Base-by-base conservation (phyloP, 1,139 yeast species). In the Sugiyamaella sp. region DNA sequence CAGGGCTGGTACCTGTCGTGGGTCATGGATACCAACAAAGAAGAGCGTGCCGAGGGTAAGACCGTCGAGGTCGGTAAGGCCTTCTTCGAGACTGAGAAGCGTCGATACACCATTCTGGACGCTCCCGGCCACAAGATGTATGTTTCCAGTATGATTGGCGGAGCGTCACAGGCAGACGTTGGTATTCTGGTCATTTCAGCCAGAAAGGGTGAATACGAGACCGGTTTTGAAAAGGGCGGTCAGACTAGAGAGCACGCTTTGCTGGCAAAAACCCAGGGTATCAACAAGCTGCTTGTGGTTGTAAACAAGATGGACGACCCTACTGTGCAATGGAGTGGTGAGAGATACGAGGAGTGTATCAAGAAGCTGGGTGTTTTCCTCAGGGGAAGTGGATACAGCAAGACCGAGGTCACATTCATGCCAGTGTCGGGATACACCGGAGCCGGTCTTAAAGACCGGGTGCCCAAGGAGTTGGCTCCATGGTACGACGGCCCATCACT, bases 71-170 rank as follows among this genome's bases (percentile, higher is more conserved):
- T 93, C 61, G 99, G 99, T 69, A 90, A 91, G 70, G 96, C 98
- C 16, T 89, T 86, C 70, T 93, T 93, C 66, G 99, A 93, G 77
- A 93, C 99, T 57, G 98, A 91, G 46, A 90, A 89, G 78, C 87
- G 99, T 77, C 86, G 98, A 74, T 93, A 93, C 78, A 91, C 99
- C 46, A 90, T 93, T 65, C 82, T 93, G 72, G 99, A 93, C 74
- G 99, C 99, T 6, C 99, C 99, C 60, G 99, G 99, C 48, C 99
- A 93, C 78, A 93, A 93, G 77, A 87, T 93, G 89, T 93, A 93
- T 71, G 97, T 93, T 60, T 89, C 97, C 54, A 96, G 91, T 74
- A 93, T 93, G 99, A 95, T 95, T 79, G 98, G 98, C 66, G 99
- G 99, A 73, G 99, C 99, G 10, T 90, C 99, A 41, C 99, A 93